Evolutionary conservation across 1,284 basidiomycete species (phyloP).

Genomic region (Anthracocystis walkeri): DNA sequence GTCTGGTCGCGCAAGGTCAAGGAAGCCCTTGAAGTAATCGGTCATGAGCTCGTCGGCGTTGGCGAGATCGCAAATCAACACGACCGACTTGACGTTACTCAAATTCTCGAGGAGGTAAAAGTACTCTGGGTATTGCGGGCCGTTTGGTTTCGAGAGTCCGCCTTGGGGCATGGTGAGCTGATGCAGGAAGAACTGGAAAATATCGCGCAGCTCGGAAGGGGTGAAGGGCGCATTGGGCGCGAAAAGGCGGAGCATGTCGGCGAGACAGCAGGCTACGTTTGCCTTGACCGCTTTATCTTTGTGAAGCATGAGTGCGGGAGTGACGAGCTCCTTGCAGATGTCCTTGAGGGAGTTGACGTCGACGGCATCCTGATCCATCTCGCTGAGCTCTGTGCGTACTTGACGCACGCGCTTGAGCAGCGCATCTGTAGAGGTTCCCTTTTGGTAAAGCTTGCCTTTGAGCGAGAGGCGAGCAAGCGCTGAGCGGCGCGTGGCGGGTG

Average conservation of each 20-base stretch:
- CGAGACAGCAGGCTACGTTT: constrained; percentile 91
- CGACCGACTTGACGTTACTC: constrained; percentile 92
- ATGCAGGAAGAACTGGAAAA: constrained; percentile 74
- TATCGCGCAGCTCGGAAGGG: constrained; percentile 77
- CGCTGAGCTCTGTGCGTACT: constrained; percentile 76
- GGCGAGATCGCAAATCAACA: constrained; percentile 90
- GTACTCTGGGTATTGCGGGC: constrained; percentile 56
- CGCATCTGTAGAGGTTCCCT: constrained; percentile 56
- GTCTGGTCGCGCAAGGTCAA: constrained; percentile 77
- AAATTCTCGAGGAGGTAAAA: constrained; percentile 88
- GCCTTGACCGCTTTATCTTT: constrained; percentile 95
- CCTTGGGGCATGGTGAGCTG: constrained; percentile 56
- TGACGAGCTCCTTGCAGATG: constrained; percentile 83
- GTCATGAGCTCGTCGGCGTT: constrained; percentile 85
- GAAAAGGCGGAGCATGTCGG: constrained; percentile 90
- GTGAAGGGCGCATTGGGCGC: constrained; percentile 98
- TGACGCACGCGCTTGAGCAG: constrained; percentile 55
- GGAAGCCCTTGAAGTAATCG: constrained; percentile 85
- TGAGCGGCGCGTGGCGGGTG: constrained; percentile 28
- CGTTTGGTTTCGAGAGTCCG: constrained; percentile 54
- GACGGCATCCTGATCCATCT: constrained; percentile 87
- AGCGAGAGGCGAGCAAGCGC: constrained; percentile 48
- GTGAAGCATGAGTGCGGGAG: constrained; percentile 84
- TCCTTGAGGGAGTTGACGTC: constrained; percentile 79
- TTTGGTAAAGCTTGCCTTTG: constrained; percentile 54